phyloP scores from a whole-genome alignment of 805 yeast species.

The Starmera dryadoides region DNA sequence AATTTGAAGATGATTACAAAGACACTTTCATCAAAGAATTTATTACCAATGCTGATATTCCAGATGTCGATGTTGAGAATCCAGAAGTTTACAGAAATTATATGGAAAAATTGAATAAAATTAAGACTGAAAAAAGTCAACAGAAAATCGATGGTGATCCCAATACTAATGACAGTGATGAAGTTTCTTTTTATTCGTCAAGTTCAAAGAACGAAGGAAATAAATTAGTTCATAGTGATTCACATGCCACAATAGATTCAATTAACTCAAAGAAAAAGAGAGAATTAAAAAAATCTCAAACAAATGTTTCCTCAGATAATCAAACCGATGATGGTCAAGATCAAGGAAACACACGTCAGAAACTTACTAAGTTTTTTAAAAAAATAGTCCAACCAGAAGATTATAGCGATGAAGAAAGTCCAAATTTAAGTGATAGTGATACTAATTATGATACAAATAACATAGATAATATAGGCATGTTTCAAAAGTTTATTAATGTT shows the following conservation, averaged over 20 bases:
- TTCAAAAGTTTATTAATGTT: slow-evolving; percentile 23
- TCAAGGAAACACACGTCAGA: slow-evolving; percentile 6
- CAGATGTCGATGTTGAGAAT: slow-evolving; percentile 1
- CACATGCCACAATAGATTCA: background rate
- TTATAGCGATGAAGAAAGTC: slow-evolving; percentile 2
- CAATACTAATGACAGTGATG: slow-evolving; percentile 6
- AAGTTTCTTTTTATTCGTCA: slow-evolving; percentile 15
- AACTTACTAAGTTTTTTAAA: slow-evolving; percentile 13
- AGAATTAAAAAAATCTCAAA: too few relatives aligned
- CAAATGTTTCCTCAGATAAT: too few relatives aligned
- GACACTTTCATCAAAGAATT: slow-evolving; percentile 2
- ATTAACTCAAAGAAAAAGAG: too few relatives aligned
- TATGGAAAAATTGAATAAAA: slow-evolving; percentile 9
- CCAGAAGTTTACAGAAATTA: slow-evolving; percentile 8
- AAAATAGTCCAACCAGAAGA: slow-evolving; percentile 8
- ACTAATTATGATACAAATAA: slow-evolving; percentile 15
- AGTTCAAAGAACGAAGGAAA: background rate
- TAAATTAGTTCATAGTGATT: background rate
- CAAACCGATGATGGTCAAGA: slow-evolving; percentile 1
- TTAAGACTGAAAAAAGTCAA: slow-evolving; percentile 6
- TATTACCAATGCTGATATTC: slow-evolving; percentile 1
- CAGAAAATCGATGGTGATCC: background rate
- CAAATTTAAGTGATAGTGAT: slow-evolving; percentile 6
- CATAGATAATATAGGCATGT: slow-evolving; percentile 13
- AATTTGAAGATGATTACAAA: slow-evolving; percentile 3